Percentiles rank a stretch among this genome's conserved stretches.
These are phyloP conservation scores for Neobulgaria alba DNA, from an alignment of 2,329 filamentous ascomycete species.

Conservation along the genomic window DNA sequence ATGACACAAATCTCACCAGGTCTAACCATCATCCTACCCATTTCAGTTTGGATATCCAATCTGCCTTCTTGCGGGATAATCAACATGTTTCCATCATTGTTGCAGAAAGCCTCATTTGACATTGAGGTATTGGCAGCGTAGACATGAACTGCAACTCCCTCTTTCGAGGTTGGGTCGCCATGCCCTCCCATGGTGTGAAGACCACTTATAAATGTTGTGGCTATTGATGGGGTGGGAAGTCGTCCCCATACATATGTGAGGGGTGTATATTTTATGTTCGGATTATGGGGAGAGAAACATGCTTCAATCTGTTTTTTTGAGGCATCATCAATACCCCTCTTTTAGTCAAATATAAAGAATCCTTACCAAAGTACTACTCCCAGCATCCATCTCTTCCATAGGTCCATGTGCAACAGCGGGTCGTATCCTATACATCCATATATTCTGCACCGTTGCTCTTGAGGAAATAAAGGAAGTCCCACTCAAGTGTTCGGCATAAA, in stretches of 20 bases:
- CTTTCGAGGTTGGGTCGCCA: conserved; percentile 40
- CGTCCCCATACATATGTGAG: conserved; percentile 42
- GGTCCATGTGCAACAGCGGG: conserved; percentile 34
- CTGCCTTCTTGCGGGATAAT: conserved; percentile 55
- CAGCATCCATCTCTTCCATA: conserved; percentile 4
- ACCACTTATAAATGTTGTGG: conserved; percentile 37
- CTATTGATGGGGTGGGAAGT: conserved; percentile 28
- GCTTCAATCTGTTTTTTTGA: conserved; percentile 31
- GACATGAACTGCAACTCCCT: conserved; percentile 41
- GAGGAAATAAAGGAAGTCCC: conserved; percentile 37
- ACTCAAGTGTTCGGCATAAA: conserved; percentile 39
- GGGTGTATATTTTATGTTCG: conserved; percentile 36
- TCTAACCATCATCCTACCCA: conserved; percentile 41
- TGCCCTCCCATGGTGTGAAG: conserved; percentile 41
- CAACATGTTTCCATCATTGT: conserved; percentile 57
- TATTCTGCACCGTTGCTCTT: conserved; percentile 29
- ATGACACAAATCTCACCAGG: conserved; percentile 59
- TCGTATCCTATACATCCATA: conserved; percentile 36
- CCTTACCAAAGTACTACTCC: neutral
- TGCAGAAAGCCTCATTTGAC: conserved; percentile 39
- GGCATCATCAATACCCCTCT: conserved; percentile 22
- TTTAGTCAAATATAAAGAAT: neutral
- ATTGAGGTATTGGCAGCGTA: conserved; percentile 41
- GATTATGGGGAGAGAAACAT: conserved; percentile 39
- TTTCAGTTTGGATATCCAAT: conserved; percentile 52